Conservation (phyloP, 495 filamentous ascomycete genomes). For the Aspergillus olivimuriae region DNA sequence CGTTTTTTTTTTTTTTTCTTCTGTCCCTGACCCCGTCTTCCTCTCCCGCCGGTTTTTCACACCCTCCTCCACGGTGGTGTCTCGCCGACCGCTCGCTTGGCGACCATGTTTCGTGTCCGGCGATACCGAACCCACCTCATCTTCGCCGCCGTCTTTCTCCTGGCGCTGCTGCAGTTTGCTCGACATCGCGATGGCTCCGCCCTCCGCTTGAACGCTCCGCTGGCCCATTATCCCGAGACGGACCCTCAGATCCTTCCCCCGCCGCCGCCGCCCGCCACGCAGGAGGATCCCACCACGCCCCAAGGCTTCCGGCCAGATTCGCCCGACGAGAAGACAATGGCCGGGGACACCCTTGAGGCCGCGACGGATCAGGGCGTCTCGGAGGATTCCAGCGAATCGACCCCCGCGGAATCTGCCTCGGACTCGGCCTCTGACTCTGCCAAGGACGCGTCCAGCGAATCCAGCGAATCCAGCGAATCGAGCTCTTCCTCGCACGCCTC, state of each 20-base stretch:
- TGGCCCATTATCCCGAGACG: conserved; percentile 8
- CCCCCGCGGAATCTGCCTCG: not conserved
- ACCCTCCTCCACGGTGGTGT: too few species aligned
- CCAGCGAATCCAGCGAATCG: conserved; percentile 4
- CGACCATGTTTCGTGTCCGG: conserved; percentile 64
- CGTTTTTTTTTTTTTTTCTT: too few species aligned
- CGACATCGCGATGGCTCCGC: conserved; percentile 27
- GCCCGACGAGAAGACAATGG: too few species aligned
- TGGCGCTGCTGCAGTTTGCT: conserved; percentile 60
- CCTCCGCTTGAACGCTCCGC: conserved; percentile 7
- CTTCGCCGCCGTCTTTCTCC: conserved; percentile 57
- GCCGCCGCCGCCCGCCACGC: not conserved
- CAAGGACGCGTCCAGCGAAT: not conserved
- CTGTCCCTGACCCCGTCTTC: not conserved
- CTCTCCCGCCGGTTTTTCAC: too few species aligned
- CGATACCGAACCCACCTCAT: conserved; percentile 70
- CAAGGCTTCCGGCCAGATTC: not conserved
- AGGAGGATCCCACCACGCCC: not conserved
- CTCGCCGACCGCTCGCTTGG: not conserved
- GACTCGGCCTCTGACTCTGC: not conserved
- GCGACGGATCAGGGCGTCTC: too few species aligned
- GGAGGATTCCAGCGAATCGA: not conserved
- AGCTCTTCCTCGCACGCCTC: not conserved
- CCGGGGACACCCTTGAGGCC: too few species aligned
- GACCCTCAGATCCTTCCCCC: conserved; percentile 4